Base-by-base conservation (phyloP, 345 rosid genomes). In the Boechera retrofracta region DNA sequence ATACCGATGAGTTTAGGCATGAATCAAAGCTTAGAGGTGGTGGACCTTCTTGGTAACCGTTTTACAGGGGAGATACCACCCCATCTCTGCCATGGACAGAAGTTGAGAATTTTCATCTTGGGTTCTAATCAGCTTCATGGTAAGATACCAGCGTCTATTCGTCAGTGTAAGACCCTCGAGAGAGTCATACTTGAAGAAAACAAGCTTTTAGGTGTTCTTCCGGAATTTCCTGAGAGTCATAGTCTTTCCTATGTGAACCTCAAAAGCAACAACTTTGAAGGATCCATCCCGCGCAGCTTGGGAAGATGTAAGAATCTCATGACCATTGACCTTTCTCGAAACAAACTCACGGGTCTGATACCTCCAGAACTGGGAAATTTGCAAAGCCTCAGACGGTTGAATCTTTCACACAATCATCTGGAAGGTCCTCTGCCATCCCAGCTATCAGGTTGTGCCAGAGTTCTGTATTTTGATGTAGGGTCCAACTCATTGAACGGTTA, bases 41-140 rank as follows among this genome's bases (percentile, higher is more conserved):
- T 93, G 74, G 97, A 93, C 64, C 82, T 93, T 70, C 72, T 75
- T 44, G 79, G 77, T 61, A 93, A 93, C 73, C 67, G 54, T 26
- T 87, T 91, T 85, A 85, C 81, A 3, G 98, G 98, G 44, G 76
- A 70, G 51, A 83, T 93, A 49, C 97, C 97, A 1, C 86, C 88
- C 6, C 67, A 83, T 81, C 86, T 93, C 63, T 91, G 98, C 89
- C 82, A 66, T 11, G 81, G 92, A 67, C 82, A 84, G 61, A 80
- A 76, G 68, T 53, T 91, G 74, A 33, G 53, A 28, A 64, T 83
- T 24, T 80, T 88, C 74, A 78, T 62, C 77, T 72, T 91, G 76
- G 93, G 87, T 47, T 71, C 71, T 41, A 91, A 91, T 82, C 92
- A 80, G 66, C 83, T 93, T 77, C 79, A 74, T 49, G 97, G 98